Conservation (phyloP, 805 yeast species). For the Candida awuae region DNA sequence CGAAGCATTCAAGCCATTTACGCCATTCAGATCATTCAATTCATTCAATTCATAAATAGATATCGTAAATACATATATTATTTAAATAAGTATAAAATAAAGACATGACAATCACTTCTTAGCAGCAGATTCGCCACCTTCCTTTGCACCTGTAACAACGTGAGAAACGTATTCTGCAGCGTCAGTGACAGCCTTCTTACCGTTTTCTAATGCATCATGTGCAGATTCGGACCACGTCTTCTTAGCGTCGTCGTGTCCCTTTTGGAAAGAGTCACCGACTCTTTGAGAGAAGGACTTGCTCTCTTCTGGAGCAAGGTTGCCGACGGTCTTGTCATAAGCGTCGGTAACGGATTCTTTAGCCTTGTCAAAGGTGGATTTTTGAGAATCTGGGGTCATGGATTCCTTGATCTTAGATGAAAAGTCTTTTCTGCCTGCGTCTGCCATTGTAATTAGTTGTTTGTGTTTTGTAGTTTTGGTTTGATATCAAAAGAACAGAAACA, state of each 20-base stretch:
- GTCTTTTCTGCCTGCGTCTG: conserved; percentile 56
- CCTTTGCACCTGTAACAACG: conserved; percentile 50
- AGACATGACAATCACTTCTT: conserved; percentile 15
- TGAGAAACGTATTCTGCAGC: conserved; percentile 55
- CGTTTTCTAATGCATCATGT: conserved; percentile 36
- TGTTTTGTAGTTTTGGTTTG: conserved; percentile 1
- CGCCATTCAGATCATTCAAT: too few relatives aligned
- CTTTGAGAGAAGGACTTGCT: conserved; percentile 66
- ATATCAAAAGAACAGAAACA: background rate
- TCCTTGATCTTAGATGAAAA: conserved; percentile 64
- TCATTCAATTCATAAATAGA: too few relatives aligned
- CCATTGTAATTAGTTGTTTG: conserved; percentile 15
- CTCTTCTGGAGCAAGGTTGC: conserved; percentile 51
- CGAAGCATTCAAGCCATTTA: too few relatives aligned
- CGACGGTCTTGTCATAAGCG: conserved; percentile 55
- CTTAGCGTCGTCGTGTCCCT: conserved; percentile 41
- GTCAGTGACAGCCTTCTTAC: conserved; percentile 39
- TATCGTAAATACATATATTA: too few relatives aligned
- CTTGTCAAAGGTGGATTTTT: conserved; percentile 58
- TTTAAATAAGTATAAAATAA: too few relatives aligned
- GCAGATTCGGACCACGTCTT: conserved; percentile 37
- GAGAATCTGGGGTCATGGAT: conserved; percentile 61
- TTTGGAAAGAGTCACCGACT: conserved; percentile 36
- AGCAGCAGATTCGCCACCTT: conserved; percentile 22
- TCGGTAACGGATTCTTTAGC: conserved; percentile 69